Base-by-base conservation (phyloP, 805 yeast genomes). In the Pichia phayaonensis region DNA sequence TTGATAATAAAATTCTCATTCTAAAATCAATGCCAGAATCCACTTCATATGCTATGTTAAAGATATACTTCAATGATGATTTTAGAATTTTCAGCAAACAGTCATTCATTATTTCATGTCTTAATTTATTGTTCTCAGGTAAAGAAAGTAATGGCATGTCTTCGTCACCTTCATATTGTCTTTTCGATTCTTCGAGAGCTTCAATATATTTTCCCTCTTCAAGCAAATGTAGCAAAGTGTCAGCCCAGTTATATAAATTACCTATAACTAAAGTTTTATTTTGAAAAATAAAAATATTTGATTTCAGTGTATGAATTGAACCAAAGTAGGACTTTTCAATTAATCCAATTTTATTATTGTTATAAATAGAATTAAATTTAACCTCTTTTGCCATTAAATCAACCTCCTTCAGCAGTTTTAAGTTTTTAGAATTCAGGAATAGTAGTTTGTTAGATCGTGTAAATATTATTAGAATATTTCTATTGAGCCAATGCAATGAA, bases 161-260 rank as follows among this genome's bases (percentile, higher is more conserved):
- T 27, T 62, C 61, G 1, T 75, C 72, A 12, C 84, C 81, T 1
- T 59, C 54, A 46, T 78, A 87, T 60, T 76, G 85, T 8, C 66
- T 64, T 43, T 75, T 68, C 0, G 86, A 83, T 16, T 75, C 67
- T 2, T 68, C 64, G n/a, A 87, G 70, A 0, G 95, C 90, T 2
- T 63, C 68, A 7, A 76, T 62, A 49, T 81, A 83, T 22, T 75
- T 62, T 1, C 76, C 79, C 2, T 65, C 56, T 12, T 76, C 69
- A 45, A 88, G 68, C 13, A 77, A 60, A 8, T 65, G 70, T 51
- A 77, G 62, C 1, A 86, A 63, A 26, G 72, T 69, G 56, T 85
- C 90, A 0, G 84, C 87, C 96, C 90, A 88, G 56, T 75, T 80
- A 2, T 80, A 69, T 16, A 80, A 64, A 23, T 79, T 70, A 0